phyloP scores from a whole-genome alignment of 768 basidiomycete genomes.

The Mycena albidolilacea region DNA sequence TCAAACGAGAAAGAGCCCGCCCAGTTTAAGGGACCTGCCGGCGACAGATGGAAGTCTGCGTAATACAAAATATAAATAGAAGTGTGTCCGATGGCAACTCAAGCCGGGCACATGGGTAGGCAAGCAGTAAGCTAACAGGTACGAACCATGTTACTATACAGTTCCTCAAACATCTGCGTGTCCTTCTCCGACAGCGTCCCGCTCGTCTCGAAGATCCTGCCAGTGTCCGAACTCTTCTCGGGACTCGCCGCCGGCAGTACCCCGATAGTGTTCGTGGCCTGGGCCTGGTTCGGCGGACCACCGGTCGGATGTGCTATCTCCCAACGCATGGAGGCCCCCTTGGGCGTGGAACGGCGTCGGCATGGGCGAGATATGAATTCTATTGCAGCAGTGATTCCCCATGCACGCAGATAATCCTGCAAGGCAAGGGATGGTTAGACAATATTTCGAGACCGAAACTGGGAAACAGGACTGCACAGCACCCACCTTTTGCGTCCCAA shows the following conservation, averaged over 20 bases:
- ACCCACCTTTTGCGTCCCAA: slow-evolving; percentile 20
- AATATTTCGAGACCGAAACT: not conserved
- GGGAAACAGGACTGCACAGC: not conserved
- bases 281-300: not conserved
- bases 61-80: no score
- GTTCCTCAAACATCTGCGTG: no score
- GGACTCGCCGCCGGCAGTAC: not conserved
- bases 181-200: no score
- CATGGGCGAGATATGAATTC: slow-evolving; percentile 5
- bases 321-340: not conserved
- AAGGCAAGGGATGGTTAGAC: not conserved
- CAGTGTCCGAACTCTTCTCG: not conserved
- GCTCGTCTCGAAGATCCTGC: not conserved
- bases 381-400: not conserved
- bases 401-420: slow-evolving; percentile 5
- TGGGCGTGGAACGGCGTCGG: not conserved
- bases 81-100: no score
- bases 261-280: not conserved
- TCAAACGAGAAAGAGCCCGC: no score
- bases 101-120: no score
- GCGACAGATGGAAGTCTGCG: no score
- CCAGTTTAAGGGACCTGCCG: no score
- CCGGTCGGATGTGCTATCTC: not conserved
- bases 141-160: no score
- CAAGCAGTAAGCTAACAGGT: no score